Percentiles rank a stretch among this genome's conserved stretches.
phyloP scores from a whole-genome alignment of 2,329 filamentous ascomycete species.

The Neofusicoccum umdonicola region DNA sequence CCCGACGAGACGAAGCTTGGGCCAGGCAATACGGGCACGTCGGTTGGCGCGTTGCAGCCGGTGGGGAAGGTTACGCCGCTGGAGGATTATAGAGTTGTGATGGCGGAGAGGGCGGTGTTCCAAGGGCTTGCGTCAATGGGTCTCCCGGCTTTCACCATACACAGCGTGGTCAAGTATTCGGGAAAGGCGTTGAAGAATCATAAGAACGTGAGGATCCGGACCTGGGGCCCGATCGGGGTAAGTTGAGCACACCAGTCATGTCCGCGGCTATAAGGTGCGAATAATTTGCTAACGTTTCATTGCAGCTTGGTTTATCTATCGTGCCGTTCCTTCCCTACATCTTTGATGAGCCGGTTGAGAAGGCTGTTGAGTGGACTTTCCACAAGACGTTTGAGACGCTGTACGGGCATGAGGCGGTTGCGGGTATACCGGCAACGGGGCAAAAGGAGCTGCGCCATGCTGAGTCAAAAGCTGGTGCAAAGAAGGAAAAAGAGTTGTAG shows the following conservation, averaged over 20 bases:
- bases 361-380: constrained; percentile 86
- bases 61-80: constrained; percentile 61
- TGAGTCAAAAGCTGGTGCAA: constrained; percentile 29
- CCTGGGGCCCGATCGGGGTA: constrained; percentile 88
- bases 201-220: constrained; percentile 71
- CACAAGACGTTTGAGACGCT: constrained; percentile 74
- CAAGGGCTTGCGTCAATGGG: constrained; percentile 92
- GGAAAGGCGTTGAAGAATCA: constrained; percentile 78
- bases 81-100: constrained; percentile 87
- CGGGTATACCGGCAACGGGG: constrained; percentile 37
- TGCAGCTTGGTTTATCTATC: constrained; percentile 57
- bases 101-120: constrained; percentile 87
- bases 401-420: constrained; percentile 62
- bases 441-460: constrained; percentile 36
- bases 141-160: constrained; percentile 88
- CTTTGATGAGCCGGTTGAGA: constrained; percentile 90
- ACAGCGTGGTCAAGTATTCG: constrained; percentile 87
- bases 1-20: constrained; percentile 27
- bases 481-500: constrained; percentile 41
- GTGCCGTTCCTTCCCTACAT: constrained; percentile 81
- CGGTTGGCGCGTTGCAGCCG: constrained; percentile 20
- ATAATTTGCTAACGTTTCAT: background rate
- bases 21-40: constrained; percentile 20
- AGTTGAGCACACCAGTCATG: constrained; percentile 40
- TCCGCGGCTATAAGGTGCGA: no score